Evolutionary conservation across 2,329 filamentous ascomycete species (phyloP), one percentile per base, ranked within the genome.

Genomic region (Ilyonectria mors-panacis): DNA sequence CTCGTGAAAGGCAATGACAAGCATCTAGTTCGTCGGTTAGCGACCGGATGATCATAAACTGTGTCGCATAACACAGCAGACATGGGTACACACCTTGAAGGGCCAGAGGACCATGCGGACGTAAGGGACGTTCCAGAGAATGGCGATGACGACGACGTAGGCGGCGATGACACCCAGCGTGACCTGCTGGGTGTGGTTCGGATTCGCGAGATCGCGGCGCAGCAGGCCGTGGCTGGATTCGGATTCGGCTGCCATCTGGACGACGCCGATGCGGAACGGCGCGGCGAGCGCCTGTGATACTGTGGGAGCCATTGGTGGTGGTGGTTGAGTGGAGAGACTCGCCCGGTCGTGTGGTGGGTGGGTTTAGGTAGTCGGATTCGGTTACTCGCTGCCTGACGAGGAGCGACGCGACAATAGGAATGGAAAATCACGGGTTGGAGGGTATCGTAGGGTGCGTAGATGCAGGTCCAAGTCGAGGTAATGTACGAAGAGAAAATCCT

Each of bases 1-100:
- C 73, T 95, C 93, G 81, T 95, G 93, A 79, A 94, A 95, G 42
- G 93, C 93, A 70, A 95, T 94, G 58, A 93, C 92, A 21, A 95
- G 86, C 92, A 94, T 94, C 90, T 92, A 39, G 28, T 6, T 33
- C n/a, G 39, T 66, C 39, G 39, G 48, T 71, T 26, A 73, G 59
- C 61, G 68, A 39, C 50, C 8, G 33, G 45, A 39, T 26, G n/a
- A 47, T 59, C 19, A 17, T 28, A 28, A 26, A 39, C 17, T 23
- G 37, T 50, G 53, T 61, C 42, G 42, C 51, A 50, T n/a, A 13
- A 15, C 28, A 42, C n/a, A 23, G 28, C 30, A 37, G 12, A 60
- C 21, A 51, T 4, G n/a, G 19, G 4, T 17, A 67, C 78, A 70
- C 78, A 92, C 91, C 83, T 95, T 95, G 84, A 95, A 94, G 4